phyloP scores from a whole-genome alignment of 2,329 filamentous ascomycete genomes.

The Phialemoniopsis sp. region DNA sequence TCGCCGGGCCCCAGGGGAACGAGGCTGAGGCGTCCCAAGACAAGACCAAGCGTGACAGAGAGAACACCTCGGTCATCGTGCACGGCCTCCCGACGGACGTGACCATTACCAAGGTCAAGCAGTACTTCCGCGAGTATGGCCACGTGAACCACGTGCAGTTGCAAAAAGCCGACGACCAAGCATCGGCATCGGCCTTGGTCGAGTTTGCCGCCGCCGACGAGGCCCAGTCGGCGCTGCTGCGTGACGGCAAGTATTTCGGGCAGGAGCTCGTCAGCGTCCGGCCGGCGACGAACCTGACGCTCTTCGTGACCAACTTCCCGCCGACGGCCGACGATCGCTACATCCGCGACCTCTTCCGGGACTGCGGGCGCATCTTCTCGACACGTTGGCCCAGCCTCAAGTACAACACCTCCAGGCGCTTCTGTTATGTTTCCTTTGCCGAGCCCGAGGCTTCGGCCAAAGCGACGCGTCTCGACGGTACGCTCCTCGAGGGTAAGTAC shows the following conservation, averaged over 20 bases:
- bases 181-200: conserved; percentile 67
- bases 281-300: conserved; percentile 71
- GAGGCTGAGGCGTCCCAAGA: conserved; percentile 12
- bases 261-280: conserved; percentile 70
- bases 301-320: conserved; percentile 91
- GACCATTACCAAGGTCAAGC: conserved; percentile 68
- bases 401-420: conserved; percentile 81
- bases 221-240: conserved; percentile 73
- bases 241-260: conserved; percentile 76
- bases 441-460: conserved; percentile 62
- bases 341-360: conserved; percentile 63
- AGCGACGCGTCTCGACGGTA: conserved; percentile 71
- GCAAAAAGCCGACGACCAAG: conserved; percentile 54
- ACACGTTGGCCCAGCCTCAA: conserved; percentile 90
- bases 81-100: conserved; percentile 68
- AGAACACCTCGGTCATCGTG: conserved; percentile 82
- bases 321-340: conserved; percentile 68
- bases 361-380: conserved; percentile 78
- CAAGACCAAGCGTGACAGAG: conserved; percentile 72
- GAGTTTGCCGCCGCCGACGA: conserved; percentile 83
- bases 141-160: conserved; percentile 75
- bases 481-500: conserved; percentile 61
- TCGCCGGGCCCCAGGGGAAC: conserved; percentile 21
- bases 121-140: conserved; percentile 91
- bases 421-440: conserved; percentile 93